Evolutionary conservation across 2,329 filamentous ascomycete species (phyloP).

Genomic region (Diplocarpon rosae): DNA sequence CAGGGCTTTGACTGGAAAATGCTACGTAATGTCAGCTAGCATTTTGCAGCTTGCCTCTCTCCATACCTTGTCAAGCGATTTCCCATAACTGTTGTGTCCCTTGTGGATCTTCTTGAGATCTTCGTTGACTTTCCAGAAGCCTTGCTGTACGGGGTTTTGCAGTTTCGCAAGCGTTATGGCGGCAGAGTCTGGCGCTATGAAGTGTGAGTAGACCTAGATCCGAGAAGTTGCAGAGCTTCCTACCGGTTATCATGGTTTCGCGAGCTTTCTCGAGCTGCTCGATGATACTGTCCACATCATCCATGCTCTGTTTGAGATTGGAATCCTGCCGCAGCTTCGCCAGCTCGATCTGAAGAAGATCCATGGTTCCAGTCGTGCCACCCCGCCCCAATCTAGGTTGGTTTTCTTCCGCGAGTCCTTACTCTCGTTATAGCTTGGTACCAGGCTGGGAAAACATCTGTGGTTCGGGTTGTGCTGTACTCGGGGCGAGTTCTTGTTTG

Average conservation of each 20-base stretch:
- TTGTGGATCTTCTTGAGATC: conserved; percentile 76
- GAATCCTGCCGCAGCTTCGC: conserved; percentile 24
- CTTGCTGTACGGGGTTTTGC: conserved; percentile 73
- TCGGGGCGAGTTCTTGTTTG: too few species aligned
- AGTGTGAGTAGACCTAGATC: conserved; percentile 2
- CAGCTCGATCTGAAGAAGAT: conserved; percentile 25
- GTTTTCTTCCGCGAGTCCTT: not conserved
- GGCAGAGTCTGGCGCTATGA: conserved; percentile 55
- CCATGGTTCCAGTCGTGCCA: conserved; percentile 19
- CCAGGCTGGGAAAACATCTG: too few species aligned
- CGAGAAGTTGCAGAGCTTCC: conserved; percentile 14
- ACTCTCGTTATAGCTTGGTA: too few species aligned
- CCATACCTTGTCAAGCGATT: conserved; percentile 68
- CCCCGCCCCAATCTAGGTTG: conserved; percentile 11
- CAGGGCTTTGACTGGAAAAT: conserved; percentile 43
- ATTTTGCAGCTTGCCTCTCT: not conserved
- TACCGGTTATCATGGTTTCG: conserved; percentile 62
- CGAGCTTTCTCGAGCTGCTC: conserved; percentile 63
- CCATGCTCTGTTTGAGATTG: conserved; percentile 33
- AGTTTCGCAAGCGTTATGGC: conserved; percentile 70
- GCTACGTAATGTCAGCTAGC: conserved; percentile 14
- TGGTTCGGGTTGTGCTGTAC: too few species aligned
- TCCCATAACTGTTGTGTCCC: conserved; percentile 73
- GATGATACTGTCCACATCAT: conserved; percentile 76
- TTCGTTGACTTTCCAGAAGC: conserved; percentile 69